Percentiles rank a stretch among this genome's conserved stretches.
Evolutionary conservation across 2,329 filamentous ascomycete species (phyloP).

Genomic region (Ceratocystis smalleyi): DNA sequence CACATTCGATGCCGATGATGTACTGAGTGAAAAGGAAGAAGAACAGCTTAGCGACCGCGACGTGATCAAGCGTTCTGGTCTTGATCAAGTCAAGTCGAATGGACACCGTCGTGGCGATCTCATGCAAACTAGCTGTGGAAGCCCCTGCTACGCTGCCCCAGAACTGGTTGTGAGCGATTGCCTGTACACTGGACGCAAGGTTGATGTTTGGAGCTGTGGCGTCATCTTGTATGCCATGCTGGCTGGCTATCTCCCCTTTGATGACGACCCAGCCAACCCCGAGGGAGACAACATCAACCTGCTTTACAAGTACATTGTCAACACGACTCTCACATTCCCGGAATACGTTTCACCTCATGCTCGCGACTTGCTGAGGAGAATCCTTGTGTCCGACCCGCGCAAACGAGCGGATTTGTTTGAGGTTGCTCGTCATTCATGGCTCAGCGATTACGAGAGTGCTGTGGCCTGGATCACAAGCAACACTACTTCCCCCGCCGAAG

Average conservation of each 20-base stretch:
- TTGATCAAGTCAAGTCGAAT: slow-evolving; percentile 62
- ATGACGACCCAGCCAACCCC: slow-evolving; percentile 94
- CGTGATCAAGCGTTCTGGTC: slow-evolving; percentile 68
- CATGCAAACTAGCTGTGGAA: slow-evolving; percentile 98
- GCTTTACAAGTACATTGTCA: slow-evolving; percentile 97
- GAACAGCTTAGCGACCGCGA: slow-evolving; percentile 74
- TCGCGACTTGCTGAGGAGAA: slow-evolving; percentile 77
- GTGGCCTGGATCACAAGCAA: slow-evolving; percentile 95
- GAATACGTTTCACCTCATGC: slow-evolving; percentile 98
- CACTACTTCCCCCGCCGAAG: slow-evolving; percentile 73
- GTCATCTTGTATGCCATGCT: slow-evolving; percentile 99
- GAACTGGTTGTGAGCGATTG: slow-evolving; percentile 96
- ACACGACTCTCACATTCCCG: slow-evolving; percentile 88
- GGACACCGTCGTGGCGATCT: slow-evolving; percentile 76
- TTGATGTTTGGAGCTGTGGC: slow-evolving; percentile 98
- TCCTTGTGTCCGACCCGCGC: slow-evolving; percentile 85
- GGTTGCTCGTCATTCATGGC: slow-evolving; percentile 92
- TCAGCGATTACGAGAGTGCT: slow-evolving; percentile 92
- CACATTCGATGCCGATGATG: slow-evolving; percentile 80
- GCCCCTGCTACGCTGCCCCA: slow-evolving; percentile 91
- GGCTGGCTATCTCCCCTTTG: slow-evolving; percentile 91
- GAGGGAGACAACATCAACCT: slow-evolving; percentile 99
- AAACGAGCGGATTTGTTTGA: slow-evolving; percentile 94
- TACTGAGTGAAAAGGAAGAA: slow-evolving; percentile 80
- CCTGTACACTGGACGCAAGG: slow-evolving; percentile 89